Evolutionary conservation across 208 protist species (phyloP), one percentile per base, ranked within the genome.

Genomic region (Acanthamoeba royreba): DNA sequence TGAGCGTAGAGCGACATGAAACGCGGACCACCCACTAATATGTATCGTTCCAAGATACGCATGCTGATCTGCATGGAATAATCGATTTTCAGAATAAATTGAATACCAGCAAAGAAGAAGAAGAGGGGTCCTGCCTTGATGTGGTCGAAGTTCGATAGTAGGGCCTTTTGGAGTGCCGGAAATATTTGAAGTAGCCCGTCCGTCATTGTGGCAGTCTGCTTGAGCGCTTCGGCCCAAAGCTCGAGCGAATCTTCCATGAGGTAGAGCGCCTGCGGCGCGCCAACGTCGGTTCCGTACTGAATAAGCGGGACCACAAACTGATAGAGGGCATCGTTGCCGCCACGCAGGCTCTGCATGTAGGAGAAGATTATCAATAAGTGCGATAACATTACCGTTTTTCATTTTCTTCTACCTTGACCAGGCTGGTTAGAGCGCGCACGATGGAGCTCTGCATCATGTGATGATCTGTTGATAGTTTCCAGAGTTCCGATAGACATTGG

Each of bases 251-350:
- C 87, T 42, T 92, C 87, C 35, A 92, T 9, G 28, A 92, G 47
- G 25, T 92, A 92, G 5, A 92, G 61, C 25, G 87, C 87, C 61
- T 92, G 87, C n/a, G 87, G 61, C 11, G 42, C 19, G 45, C 79
- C 7, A 7, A 81, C 58, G 45, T 92, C 58, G 22, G 87, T 92
- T 17, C 87, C 61, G 45, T 92, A 92, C 31, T 52, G 58, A 28
- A 92, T 79, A 28, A 92, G 45, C 87, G 53, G 87, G 42, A 79
- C 87, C 61, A 92, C 61, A 45, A 92, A 92, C 87, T 15, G 61
- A 53, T 81, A 92, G 43, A 92, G 53, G 9, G 87, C 61, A 19
- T 79, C 61, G 42, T 31, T 31, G 63, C 61, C 87, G 42, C 61
- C 87, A 13, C 47, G 40, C 22, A 79, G 58, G 33, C 87, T 92